phyloP scores from a whole-genome alignment of 345 rosid species.

The Arabidopsis suecica region DNA sequence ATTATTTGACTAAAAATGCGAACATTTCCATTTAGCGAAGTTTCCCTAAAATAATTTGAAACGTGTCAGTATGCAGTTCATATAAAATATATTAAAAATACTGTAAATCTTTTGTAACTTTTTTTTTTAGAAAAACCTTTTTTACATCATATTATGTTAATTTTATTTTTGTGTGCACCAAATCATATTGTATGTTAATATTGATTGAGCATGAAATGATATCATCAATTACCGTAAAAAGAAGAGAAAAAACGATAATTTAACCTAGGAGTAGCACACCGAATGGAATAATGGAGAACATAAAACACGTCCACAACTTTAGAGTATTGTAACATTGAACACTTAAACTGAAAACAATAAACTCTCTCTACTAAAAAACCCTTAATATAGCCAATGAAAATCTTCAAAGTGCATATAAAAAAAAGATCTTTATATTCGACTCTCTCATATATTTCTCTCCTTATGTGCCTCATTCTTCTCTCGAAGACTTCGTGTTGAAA shows the following conservation, averaged over 20 bases:
- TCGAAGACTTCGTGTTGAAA: constrained; percentile 49
- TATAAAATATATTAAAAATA: not conserved
- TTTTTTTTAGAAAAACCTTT: too few relatives aligned
- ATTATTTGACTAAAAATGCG: not conserved
- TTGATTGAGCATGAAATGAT: not conserved
- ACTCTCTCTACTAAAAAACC: constrained; percentile 15
- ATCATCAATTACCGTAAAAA: not conserved
- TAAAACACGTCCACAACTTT: constrained; percentile 20
- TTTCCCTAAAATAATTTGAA: not conserved
- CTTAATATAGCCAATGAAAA: constrained; percentile 25
- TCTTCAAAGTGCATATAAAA: constrained; percentile 17
- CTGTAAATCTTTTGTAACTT: not conserved
- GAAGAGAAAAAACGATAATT: not conserved
- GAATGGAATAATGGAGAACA: constrained; percentile 1
- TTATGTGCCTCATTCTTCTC: constrained; percentile 33
- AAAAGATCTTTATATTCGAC: constrained; percentile 4
- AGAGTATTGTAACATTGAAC: not conserved
- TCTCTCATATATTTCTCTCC: constrained; percentile 23
- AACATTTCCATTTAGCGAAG: not conserved
- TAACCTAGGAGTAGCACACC: not conserved
- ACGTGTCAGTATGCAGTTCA: too few relatives aligned
- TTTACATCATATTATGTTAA: not conserved
- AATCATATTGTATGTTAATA: not conserved
- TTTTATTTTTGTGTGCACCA: too few relatives aligned
- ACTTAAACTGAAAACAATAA: constrained; percentile 34